These are phyloP conservation scores for Brassica cretica DNA, from an alignment of 345 rosid genomes.

Conservation along the genomic window DNA sequence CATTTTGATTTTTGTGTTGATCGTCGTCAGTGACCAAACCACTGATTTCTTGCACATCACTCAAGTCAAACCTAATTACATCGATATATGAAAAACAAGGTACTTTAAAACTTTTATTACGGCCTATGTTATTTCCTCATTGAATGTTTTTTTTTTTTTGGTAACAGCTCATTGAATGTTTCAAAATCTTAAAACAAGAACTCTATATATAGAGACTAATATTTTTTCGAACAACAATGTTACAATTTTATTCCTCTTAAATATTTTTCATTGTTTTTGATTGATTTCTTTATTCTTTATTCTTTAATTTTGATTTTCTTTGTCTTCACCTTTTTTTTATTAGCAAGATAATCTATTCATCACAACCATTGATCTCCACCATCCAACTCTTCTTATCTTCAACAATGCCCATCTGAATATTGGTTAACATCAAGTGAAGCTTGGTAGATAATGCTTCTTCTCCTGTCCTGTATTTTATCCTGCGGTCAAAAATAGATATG, in stretches of 20 bases:
- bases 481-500: neutral
- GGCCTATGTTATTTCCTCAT: neutral
- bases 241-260: neutral
- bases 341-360: neutral
- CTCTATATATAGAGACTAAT: neutral
- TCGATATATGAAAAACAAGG: neutral
- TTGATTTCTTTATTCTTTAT: neutral
- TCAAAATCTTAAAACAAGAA: neutral
- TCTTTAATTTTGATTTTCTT: neutral
- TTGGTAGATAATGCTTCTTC: slow-evolving; percentile 29
- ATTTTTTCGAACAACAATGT: neutral
- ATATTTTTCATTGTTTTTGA: neutral
- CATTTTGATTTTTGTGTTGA: no score
- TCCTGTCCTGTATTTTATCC: slow-evolving; percentile 39
- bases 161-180: neutral
- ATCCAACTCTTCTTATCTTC: slow-evolving; percentile 42
- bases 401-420: slow-evolving; percentile 32
- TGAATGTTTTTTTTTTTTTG: neutral
- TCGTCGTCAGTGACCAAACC: neutral
- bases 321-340: neutral
- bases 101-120: neutral
- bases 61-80: neutral
- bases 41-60: neutral
- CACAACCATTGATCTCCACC: slow-evolving; percentile 27
- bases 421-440: slow-evolving; percentile 21